Evolutionary conservation across 2,329 filamentous ascomycete genomes (phyloP).

Genomic region (Sclerotinia spermophila): DNA sequence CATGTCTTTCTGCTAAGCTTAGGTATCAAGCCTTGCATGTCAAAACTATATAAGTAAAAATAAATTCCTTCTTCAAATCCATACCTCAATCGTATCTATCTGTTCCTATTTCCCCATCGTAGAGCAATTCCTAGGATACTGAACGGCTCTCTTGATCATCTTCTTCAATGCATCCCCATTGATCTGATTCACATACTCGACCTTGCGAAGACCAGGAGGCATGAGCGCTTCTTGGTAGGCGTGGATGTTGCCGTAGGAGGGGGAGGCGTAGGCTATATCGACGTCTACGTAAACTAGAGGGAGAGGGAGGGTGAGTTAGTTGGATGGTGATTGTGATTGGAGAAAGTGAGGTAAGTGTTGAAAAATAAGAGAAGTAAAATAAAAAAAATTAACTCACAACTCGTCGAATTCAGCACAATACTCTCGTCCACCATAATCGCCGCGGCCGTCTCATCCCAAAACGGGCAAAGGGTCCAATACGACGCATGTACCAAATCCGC

Average conservation of each 20-base stretch:
- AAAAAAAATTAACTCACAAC: slow-evolving; percentile 29
- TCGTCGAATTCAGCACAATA: slow-evolving; percentile 40
- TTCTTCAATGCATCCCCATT: slow-evolving; percentile 39
- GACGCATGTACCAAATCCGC: slow-evolving; percentile 40
- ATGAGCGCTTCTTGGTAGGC: slow-evolving; percentile 42
- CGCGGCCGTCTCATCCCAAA: slow-evolving; percentile 47
- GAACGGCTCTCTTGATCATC: slow-evolving; percentile 40
- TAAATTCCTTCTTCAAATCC: not conserved
- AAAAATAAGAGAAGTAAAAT: not conserved
- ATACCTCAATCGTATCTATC: not conserved
- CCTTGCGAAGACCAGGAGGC: slow-evolving; percentile 39
- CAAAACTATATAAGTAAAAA: not conserved
- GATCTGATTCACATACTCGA: slow-evolving; percentile 42
- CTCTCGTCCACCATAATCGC: slow-evolving; percentile 41
- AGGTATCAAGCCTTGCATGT: not conserved
- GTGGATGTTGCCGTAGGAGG: slow-evolving; percentile 44
- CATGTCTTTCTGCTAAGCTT: not conserved
- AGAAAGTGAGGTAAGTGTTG: too few species aligned
- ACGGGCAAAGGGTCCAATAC: slow-evolving; percentile 42
- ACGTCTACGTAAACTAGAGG: slow-evolving; percentile 42
- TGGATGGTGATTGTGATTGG: not conserved
- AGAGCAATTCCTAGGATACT: slow-evolving; percentile 22
- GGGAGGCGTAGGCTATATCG: slow-evolving; percentile 41
- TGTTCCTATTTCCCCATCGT: slow-evolving; percentile 4
- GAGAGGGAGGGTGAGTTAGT: not conserved